phyloP scores from a whole-genome alignment of 805 yeast genomes.

The Priceomyces medius region DNA sequence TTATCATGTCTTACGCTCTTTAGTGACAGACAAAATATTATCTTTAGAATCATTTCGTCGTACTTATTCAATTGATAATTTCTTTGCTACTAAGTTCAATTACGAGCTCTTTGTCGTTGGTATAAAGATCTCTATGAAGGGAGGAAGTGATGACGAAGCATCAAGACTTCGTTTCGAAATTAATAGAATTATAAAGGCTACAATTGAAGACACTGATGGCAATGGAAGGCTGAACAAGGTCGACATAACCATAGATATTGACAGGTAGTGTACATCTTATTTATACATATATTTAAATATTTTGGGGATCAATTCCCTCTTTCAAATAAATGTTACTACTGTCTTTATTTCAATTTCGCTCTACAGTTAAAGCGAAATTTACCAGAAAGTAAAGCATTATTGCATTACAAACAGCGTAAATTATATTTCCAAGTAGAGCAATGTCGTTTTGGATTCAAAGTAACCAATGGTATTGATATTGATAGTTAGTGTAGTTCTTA shows the following conservation, averaged over 20 bases:
- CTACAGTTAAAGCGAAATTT: no score
- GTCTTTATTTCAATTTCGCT: no score
- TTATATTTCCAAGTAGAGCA: not conserved
- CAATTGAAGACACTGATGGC: slow-evolving; percentile 25
- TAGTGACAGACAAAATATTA: slow-evolving; percentile 47
- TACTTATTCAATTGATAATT: slow-evolving; percentile 45
- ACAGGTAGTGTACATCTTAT: slow-evolving; percentile 13
- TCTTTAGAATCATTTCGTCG: slow-evolving; percentile 52
- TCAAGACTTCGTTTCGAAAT: slow-evolving; percentile 51
- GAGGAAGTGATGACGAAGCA: slow-evolving; percentile 75
- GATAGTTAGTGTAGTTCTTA: no score
- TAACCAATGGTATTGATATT: no score
- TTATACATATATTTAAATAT: not conserved
- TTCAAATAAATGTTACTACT: no score
- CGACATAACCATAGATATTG: slow-evolving; percentile 38
- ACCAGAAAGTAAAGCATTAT: no score
- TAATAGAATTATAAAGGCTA: slow-evolving; percentile 38
- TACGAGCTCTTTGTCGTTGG: slow-evolving; percentile 59
- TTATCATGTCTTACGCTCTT: slow-evolving; percentile 32
- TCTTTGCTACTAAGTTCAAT: slow-evolving; percentile 62
- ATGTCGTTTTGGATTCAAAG: slow-evolving; percentile 4
- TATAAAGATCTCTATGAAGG: slow-evolving; percentile 54
- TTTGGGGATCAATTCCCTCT: no score
- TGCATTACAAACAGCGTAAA: no score
- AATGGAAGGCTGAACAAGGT: slow-evolving; percentile 17